These are phyloP conservation scores for Bruguiera gymnorhiza DNA, from an alignment of 345 rosid species.

Conservation along the genomic window DNA sequence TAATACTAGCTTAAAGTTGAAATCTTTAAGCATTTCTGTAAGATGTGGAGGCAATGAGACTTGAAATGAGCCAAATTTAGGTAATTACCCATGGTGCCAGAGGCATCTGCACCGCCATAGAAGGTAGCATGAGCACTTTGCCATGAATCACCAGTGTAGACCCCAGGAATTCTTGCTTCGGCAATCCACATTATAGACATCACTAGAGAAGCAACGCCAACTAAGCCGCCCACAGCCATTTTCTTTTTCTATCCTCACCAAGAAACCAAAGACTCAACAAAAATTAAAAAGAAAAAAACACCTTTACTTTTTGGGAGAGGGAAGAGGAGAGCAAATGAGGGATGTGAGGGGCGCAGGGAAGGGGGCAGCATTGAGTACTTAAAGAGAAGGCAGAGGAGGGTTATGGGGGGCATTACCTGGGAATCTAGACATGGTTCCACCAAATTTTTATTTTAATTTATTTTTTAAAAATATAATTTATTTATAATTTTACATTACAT, in stretches of 20 bases:
- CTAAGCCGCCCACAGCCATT: constrained; percentile 1
- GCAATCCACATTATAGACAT: constrained; percentile 13
- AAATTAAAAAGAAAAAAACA: not conserved
- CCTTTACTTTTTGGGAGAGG: too few species aligned
- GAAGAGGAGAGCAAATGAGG: not conserved
- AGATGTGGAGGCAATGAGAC: not conserved
- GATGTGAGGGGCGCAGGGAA: not conserved
- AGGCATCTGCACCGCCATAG: constrained; percentile 77
- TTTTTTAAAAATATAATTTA: too few species aligned
- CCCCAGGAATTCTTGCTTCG: constrained; percentile 72
- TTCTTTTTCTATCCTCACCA: not conserved
- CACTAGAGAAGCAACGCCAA: not conserved
- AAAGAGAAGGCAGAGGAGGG: constrained; percentile 14
- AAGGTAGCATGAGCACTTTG: constrained; percentile 75
- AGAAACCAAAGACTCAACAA: not conserved
- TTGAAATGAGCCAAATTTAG: not conserved
- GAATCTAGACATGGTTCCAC: not conserved
- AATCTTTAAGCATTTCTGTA: not conserved
- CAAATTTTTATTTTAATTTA: not conserved
- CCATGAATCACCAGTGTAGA: constrained; percentile 59
- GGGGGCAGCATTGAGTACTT: constrained; percentile 12
- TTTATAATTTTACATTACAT: too few species aligned
- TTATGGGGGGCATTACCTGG: constrained; percentile 5
- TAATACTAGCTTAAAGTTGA: not conserved
- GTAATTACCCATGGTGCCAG: constrained; percentile 67